Evolutionary conservation across 306 rosid species (phyloP), one percentile per base, ranked within the genome.

Genomic region (Hippophae tibetana): DNA sequence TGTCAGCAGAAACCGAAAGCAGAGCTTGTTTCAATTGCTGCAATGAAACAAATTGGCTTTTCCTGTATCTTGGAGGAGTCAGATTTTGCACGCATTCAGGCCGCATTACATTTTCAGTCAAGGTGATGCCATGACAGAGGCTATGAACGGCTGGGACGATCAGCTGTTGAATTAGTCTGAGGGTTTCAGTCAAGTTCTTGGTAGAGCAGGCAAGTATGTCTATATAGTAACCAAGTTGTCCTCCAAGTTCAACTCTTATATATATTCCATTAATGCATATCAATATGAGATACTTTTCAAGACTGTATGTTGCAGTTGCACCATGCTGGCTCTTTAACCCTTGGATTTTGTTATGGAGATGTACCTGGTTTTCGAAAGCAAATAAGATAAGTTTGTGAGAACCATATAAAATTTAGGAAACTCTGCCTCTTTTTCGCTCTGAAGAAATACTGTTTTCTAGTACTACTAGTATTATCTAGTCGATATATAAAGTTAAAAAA

Each of bases 281-380:
- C 51, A 78, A 81, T 65, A 92, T 92, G 55, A 92, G 81, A 76
- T 84, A 72, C 79, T 92, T 83, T 77, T 88, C 99, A 51, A 86
- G 95, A 62, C 81, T 85, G 73, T 92, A 92, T 48, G 95, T 88
- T 57, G 99, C 96, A 52, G 95, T 88, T 57, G 99, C 96, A 25
- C 96, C 95, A 49, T 83, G 89, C 63, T 92, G 96, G 77, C 72
- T 80, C 74, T 72, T 69, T 58, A 88, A 64, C 68, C 77, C 79
- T 79, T 73, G 76, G 72, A 88, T 84, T 81, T 48, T 88, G 76
- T 88, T 88, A 72, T 83, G 88, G 50, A 92, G 88, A 73, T 85
- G 79, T 68, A 92, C 99, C 99, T 92, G 74, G n/a, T 46, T 61
- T 71, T 49, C 42, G 72, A 76, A 54, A 47, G 48, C 52, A 65